Base-by-base conservation (phyloP, 805 yeast species). In the Candida ipomoeae region DNA sequence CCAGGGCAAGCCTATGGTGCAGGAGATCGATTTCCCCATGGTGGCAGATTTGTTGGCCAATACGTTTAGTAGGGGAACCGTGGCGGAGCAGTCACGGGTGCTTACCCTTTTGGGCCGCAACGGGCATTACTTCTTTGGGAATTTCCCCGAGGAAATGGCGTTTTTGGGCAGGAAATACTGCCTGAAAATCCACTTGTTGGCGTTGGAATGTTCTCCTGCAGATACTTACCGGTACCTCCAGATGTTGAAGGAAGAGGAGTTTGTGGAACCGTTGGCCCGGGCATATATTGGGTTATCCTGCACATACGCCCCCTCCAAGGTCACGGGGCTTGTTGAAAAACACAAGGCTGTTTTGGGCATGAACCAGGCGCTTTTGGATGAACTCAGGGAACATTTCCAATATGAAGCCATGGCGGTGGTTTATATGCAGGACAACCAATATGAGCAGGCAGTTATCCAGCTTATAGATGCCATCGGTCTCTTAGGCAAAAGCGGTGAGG, bases 141-240 rank as follows among this genome's bases (percentile, higher is more conserved):
- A 63, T 4, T 74, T 77, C 53, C 59, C 71, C 1, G 52, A 48
- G 1, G 66, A 62, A 7, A 65, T 80, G 59, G 74, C 75, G 3
- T 48, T 46, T 3, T 49, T 75, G 5, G 62, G 82, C 10, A 59
- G 69, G 13, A 58, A 57, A 14, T 63, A 70, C 54, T 59, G 66
- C 44, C 79, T 80, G 0, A 50, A 55, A 1, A 52, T 81, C 35
- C 81, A 80, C 56, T 43, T 50, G 1, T 64, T 68, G 44, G 64
- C 74, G 1, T 56, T 80, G 34, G 49, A 58, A 1, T 53, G 71
- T 21, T 46, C 64, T 10, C 69, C 64, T 41, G 48, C 39, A 0
- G 15, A 33, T 6, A 26, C 66, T 5, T 75, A 53, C 51, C 49
- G 57, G 29, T 79, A 77, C 53, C 58, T 78, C 37, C 52, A 52